Conservation (phyloP, 306 rosid genomes). For the Morella rubra region DNA sequence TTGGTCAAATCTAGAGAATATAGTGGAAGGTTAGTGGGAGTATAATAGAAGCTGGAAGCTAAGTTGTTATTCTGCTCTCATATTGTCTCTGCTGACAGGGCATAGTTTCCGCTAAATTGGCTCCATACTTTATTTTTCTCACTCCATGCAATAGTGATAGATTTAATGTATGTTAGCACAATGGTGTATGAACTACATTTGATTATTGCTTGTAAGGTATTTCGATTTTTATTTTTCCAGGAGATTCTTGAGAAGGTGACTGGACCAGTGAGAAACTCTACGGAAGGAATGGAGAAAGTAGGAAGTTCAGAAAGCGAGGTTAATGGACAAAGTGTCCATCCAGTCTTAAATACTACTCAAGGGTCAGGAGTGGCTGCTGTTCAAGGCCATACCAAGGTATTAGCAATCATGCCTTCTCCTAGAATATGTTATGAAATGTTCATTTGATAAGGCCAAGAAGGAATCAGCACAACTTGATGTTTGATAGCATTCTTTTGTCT, state of each 20-base stretch:
- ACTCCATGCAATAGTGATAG: neutral
- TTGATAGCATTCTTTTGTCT: neutral
- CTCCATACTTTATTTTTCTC: neutral
- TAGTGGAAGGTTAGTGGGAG: neutral
- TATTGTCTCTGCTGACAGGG: neutral
- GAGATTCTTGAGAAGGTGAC: conserved; percentile 59
- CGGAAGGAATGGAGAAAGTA: conserved; percentile 42
- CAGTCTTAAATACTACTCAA: conserved; percentile 39
- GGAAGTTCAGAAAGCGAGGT: conserved; percentile 44
- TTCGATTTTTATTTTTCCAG: conserved; percentile 30
- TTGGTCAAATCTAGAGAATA: neutral
- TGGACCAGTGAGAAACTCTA: conserved; percentile 48
- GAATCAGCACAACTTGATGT: neutral
- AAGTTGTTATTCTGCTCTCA: neutral
- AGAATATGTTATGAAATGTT: neutral
- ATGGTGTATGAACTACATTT: neutral
- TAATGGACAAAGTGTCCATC: conserved; percentile 40
- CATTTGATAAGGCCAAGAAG: neutral
- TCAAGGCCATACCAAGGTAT: conserved; percentile 54
- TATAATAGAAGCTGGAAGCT: neutral
- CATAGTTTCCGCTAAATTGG: neutral
- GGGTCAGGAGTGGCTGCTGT: conserved; percentile 38
- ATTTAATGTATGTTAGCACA: neutral
- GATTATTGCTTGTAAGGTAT: neutral
- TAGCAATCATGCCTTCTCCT: neutral